Percentiles rank a stretch among this genome's conserved stretches.
These are phyloP conservation scores for Arabis hirsuta DNA, from an alignment of 345 rosid genomes.

Conservation along the genomic window DNA sequence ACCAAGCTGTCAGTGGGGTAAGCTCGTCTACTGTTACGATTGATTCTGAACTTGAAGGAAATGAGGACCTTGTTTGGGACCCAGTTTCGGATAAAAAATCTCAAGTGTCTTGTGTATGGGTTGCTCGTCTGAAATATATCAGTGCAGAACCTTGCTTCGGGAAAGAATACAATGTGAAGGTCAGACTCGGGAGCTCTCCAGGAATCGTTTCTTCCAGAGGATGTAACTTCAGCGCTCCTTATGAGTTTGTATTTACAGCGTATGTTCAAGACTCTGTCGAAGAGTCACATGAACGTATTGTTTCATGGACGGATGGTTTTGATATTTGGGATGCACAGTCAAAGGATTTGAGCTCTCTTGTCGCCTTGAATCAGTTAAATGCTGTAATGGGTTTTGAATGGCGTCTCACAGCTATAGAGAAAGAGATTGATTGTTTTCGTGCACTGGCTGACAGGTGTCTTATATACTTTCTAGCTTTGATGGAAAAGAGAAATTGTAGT, in stretches of 20 bases:
- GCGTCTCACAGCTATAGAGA: conserved; percentile 56
- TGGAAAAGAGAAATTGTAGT: conserved; percentile 14
- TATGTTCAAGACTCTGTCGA: conserved; percentile 44
- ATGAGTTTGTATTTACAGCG: conserved; percentile 53
- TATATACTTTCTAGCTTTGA: conserved; percentile 19
- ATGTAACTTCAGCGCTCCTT: conserved; percentile 48
- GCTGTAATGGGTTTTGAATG: conserved; percentile 52
- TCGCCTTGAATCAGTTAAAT: conserved; percentile 44
- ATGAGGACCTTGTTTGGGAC: conserved; percentile 60
- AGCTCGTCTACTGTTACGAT: conserved; percentile 59
- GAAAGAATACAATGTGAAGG: conserved; percentile 51
- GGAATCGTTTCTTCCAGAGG: conserved; percentile 77
- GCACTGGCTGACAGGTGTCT: conserved; percentile 65
- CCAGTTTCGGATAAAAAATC: conserved; percentile 56
- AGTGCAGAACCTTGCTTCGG: conserved; percentile 37
- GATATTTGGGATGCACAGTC: conserved; percentile 45
- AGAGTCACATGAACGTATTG: conserved; percentile 40
- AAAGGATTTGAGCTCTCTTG: conserved; percentile 44
- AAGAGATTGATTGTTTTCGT: conserved; percentile 65
- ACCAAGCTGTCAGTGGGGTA: conserved; percentile 76
- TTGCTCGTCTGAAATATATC: conserved; percentile 52
- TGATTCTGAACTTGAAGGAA: conserved; percentile 47
- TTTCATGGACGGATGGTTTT: conserved; percentile 73
- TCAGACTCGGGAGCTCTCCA: conserved; percentile 62
- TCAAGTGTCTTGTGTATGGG: conserved; percentile 64